phyloP scores from a whole-genome alignment of 805 yeast species.

The Lipomyces sp. region DNA sequence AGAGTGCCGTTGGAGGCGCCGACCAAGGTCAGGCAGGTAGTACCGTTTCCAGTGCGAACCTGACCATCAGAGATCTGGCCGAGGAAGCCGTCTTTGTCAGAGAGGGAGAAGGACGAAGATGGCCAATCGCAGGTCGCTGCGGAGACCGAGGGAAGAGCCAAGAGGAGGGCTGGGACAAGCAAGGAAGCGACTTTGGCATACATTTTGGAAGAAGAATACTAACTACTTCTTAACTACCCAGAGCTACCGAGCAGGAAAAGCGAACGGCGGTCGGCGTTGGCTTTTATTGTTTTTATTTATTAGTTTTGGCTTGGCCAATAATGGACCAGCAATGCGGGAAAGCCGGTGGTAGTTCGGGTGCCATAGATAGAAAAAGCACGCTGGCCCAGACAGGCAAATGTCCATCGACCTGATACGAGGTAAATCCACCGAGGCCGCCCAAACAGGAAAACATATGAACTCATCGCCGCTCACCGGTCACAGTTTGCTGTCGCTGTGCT shows the following conservation, averaged over 20 bases:
- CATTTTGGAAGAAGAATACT: neutral
- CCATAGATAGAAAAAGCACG: neutral
- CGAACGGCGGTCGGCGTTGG: neutral
- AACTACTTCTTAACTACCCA: neutral
- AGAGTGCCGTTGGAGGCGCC: slow-evolving; percentile 31
- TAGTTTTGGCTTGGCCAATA: too few relatives aligned
- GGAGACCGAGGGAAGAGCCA: neutral
- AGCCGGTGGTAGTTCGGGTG: neutral
- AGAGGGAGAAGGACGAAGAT: slow-evolving; percentile 24
- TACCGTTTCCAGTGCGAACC: slow-evolving; percentile 33
- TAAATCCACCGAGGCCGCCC: neutral
- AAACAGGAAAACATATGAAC: neutral
- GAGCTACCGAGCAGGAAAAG: neutral
- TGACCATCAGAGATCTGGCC: slow-evolving; percentile 38
- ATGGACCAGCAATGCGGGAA: neutral
- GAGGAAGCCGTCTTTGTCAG: slow-evolving; percentile 27
- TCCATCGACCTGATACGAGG: neutral
- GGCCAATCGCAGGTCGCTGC: slow-evolving; percentile 9
- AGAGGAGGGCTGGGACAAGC: slow-evolving; percentile 5
- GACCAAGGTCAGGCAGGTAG: slow-evolving; percentile 30
- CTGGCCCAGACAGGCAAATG: neutral
- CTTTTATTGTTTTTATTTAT: neutral
- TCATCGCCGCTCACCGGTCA: neutral
- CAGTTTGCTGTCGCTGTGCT: neutral
- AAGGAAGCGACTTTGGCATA: slow-evolving; percentile 13